Evolutionary conservation across 2,329 filamentous ascomycete species (phyloP).

Genomic region (Chaetoscypha palmicola): DNA sequence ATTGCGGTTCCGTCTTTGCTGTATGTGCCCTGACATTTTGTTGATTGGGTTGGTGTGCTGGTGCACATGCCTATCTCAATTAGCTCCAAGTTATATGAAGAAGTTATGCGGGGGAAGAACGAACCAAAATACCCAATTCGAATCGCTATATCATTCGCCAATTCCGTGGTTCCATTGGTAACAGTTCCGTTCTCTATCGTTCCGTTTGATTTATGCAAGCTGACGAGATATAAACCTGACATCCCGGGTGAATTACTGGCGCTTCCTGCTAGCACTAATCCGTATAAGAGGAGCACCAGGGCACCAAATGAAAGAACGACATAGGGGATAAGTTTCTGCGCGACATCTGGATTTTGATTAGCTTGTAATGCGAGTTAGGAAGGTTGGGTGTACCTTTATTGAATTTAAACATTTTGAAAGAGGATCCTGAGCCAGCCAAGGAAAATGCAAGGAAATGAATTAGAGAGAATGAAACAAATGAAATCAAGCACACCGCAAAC

Average conservation of each 20-base stretch:
- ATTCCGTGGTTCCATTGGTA: background rate
- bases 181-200: background rate
- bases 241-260: conserved; percentile 3
- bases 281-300: conserved; percentile 1
- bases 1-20: conserved; percentile 2
- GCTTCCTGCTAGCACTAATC: conserved; percentile 1
- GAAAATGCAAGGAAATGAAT: background rate
- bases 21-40: conserved; percentile 1
- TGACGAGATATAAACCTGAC: conserved; percentile 3
- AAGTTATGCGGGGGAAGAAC: background rate
- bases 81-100: background rate
- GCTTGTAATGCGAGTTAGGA: background rate
- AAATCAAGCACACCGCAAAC: background rate
- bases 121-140: conserved; percentile 6
- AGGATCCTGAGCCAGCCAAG: background rate
- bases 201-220: background rate
- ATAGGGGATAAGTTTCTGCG: too few species aligned
- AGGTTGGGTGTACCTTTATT: background rate
- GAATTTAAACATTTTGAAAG: background rate
- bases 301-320: background rate
- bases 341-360: too few species aligned
- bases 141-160: background rate
- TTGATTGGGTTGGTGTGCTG: background rate
- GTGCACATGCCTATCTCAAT: conserved; percentile 5
- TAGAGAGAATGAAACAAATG: background rate